Base-by-base conservation (phyloP, 2,329 filamentous ascomycete genomes). In the Knufia petricola region DNA sequence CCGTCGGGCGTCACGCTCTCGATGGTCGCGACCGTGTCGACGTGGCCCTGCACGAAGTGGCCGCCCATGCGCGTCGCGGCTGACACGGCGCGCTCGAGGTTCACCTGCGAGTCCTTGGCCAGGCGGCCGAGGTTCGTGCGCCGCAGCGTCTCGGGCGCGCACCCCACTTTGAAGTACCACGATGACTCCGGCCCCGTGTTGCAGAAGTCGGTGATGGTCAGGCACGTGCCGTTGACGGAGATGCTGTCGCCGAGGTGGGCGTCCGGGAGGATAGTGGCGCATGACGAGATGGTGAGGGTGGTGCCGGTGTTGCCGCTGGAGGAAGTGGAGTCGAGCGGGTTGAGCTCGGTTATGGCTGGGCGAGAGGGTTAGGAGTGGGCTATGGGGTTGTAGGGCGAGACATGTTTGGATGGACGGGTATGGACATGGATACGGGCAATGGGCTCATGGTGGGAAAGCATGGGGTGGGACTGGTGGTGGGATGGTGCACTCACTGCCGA, bases 31-130 rank as follows among this genome's bases (percentile, higher is more conserved):
- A 84, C 81, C 9, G 87, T 90, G 67, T 98, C 94, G 52, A 98
- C 90, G 66, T 98, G 92, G 34, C 92, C 92, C 69, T 98, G 94
- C 26, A 96, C 90, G 61, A 96, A 95, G 70, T 98, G 92, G 0
- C 92, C 92, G 40, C 94, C 92, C 87, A 98, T 96, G 48, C 92
- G 86, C 39, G 90, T 95, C 60, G 85, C 79, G 3, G 88, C 87
- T 15, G 85, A 84, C 47, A 98, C 89, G 2, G 92, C 90, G 13
- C 92, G 82, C 73, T 98, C 92, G 46, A 98, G 82, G 67, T 98
- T 98, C 56, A 96, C 89, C 19, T 71, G 73, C 52, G 81, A 84
- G 36, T 73, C 73, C 52, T 78, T 64, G 41, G 70, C 67, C 46
- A 98, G 75, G 17, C 72, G 72, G 53, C 89, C 90, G n/a, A 98